Base-by-base conservation (phyloP, 192 early-diverging fungal genomes). In the Coemansia sp. region DNA sequence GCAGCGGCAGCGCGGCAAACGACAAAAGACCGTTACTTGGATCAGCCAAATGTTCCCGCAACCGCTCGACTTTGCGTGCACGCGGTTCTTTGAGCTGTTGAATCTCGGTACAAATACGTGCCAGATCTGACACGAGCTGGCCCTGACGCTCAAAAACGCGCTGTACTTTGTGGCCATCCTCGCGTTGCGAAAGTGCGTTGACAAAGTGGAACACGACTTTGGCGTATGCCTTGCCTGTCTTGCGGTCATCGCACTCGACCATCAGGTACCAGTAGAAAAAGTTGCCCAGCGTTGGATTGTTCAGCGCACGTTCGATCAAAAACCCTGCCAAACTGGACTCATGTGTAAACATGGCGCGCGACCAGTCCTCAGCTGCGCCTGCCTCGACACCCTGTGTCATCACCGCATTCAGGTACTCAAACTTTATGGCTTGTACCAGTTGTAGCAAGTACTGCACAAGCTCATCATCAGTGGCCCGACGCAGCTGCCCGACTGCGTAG, bases 221-320 rank as follows among this genome's bases (percentile, higher is more conserved):
- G 4, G 81, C 92, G 70, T 92, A 99, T 83, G 94, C 89, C 68
- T 88, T 89, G 17, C 93, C 93, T 24, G 86, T 86, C 5, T 78
- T 69, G 47, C 86, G 90, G 76, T 97, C 94, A 60, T 94, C 91
- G 70, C 87, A 94, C 75, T 99, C 97, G 1, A 98, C 94, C 91
- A 92, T 95, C 12, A 99, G 70, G 75, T 96, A 97, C 96, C 96
- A 98, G 75, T 96, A 88, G 58, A 98, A 92, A 54, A 91, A 90
- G 76, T 95, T 98, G 54, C 95, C 97, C 55, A 99, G 79, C 15
- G 90, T 83, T 9, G 86, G 86, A 66, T 95, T 97, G 47, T 85
- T 73, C 22, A 95, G 79, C 11, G 92, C 88, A 1, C 97, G 87
- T 63, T 93, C 90, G 50, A 97, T 92, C 58, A 99, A 73, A 72